These are phyloP conservation scores for Aeschynomene evenia DNA, from an alignment of 306 rosid genomes.

Conservation along the genomic window DNA sequence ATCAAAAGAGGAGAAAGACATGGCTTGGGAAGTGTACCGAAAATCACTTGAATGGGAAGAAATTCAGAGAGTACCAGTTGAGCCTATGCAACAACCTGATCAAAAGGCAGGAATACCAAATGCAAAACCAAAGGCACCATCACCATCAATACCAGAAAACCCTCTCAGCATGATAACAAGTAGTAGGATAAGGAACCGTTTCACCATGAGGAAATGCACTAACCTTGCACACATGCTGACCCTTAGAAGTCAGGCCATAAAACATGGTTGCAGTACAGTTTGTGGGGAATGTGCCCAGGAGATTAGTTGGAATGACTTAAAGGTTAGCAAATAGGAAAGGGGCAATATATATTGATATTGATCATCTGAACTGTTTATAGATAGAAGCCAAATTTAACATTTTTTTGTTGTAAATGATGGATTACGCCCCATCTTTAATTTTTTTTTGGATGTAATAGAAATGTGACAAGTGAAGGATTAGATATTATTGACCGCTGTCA, in stretches of 20 bases:
- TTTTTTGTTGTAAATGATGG: conserved; percentile 29
- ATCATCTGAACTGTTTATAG: conserved; percentile 25
- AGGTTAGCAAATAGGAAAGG: conserved; percentile 39
- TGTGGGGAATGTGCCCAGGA: conserved; percentile 94
- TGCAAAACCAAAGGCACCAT: conserved; percentile 27
- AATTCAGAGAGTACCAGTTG: conserved; percentile 69
- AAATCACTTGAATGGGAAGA: conserved; percentile 90
- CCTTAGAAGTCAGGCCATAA: conserved; percentile 87
- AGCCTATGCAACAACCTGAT: conserved; percentile 37
- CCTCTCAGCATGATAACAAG: conserved; percentile 20
- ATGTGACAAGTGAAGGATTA: not conserved
- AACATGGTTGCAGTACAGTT: conserved; percentile 66
- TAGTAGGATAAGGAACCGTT: conserved; percentile 42
- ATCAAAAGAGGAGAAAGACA: conserved; percentile 95
- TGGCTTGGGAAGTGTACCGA: conserved; percentile 91
- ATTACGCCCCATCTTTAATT: not conserved
- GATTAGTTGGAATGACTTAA: conserved; percentile 81
- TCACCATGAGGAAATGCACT: conserved; percentile 67
- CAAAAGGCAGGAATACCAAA: conserved; percentile 40
- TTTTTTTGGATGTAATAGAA: not conserved
- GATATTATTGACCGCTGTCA: not conserved
- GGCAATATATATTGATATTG: conserved; percentile 30
- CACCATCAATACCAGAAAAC: conserved; percentile 31
- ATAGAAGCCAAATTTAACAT: not conserved
- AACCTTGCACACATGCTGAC: conserved; percentile 81